These are phyloP conservation scores for peach (Prunus persica) DNA, from an alignment of 306 rosid genomes.

Conservation along the genomic window Prunus_persica_NCBIv2 NC_034015.1:16050501-16051000, in stretches of 20 bases:
- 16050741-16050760: background rate
- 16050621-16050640: background rate
- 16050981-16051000: too few species aligned
- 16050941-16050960: too few species aligned
- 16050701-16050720: background rate
- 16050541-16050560: background rate
- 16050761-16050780: background rate
- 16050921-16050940: fast-evolving
- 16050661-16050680: background rate
- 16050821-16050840: too few species aligned
- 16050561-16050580: background rate
- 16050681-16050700: background rate
- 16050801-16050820: too few species aligned
- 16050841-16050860: too few species aligned
- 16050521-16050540: background rate
- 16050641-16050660: background rate
- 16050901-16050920: too few species aligned
- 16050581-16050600: background rate
- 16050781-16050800: background rate
- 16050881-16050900: too few species aligned
- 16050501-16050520: background rate
- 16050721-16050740: background rate
- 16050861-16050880: too few species aligned
- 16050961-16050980: too few species aligned
- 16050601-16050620: background rate